phyloP scores from a whole-genome alignment of 257 asterid genomes.

The Fraxinus cuspidata region DNA sequence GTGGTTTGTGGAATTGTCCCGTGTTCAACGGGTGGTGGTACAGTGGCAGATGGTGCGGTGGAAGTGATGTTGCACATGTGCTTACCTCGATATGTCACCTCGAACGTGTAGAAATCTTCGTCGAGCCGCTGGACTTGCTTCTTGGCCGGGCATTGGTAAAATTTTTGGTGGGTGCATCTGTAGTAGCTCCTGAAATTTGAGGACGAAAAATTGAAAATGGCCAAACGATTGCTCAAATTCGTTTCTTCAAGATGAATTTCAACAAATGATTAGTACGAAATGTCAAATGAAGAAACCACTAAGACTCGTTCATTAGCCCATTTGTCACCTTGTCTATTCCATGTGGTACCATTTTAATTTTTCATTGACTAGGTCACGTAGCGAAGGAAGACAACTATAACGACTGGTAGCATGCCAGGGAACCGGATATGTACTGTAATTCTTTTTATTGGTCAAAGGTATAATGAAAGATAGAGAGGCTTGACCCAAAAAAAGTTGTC shows the following conservation, averaged over 20 bases:
- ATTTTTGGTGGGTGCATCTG: constrained; percentile 81
- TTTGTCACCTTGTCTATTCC: too few relatives aligned
- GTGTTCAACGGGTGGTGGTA: constrained; percentile 35
- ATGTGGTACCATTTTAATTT: too few relatives aligned
- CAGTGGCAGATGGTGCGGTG: constrained; percentile 60
- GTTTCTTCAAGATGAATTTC: too few relatives aligned
- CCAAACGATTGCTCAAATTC: neutral
- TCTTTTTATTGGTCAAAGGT: neutral
- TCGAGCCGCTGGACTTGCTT: constrained; percentile 82
- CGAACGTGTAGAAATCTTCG: constrained; percentile 58
- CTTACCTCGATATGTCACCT: constrained; percentile 58
- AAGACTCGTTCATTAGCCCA: too few relatives aligned
- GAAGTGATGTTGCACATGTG: constrained; percentile 76
- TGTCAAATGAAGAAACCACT: too few relatives aligned
- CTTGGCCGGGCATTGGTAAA: constrained; percentile 72
- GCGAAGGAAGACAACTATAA: neutral
- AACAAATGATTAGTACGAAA: too few relatives aligned
- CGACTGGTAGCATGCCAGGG: neutral
- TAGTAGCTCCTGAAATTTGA: constrained; percentile 66
- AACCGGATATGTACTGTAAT: neutral
- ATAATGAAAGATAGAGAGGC: neutral
- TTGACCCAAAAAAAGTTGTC: neutral
- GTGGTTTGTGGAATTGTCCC: constrained; percentile 26
- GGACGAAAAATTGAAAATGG: neutral
- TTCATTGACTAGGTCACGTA: neutral